Conservation (phyloP, 2,329 filamentous ascomycete species). For the Arachnomyces sp. region DNA sequence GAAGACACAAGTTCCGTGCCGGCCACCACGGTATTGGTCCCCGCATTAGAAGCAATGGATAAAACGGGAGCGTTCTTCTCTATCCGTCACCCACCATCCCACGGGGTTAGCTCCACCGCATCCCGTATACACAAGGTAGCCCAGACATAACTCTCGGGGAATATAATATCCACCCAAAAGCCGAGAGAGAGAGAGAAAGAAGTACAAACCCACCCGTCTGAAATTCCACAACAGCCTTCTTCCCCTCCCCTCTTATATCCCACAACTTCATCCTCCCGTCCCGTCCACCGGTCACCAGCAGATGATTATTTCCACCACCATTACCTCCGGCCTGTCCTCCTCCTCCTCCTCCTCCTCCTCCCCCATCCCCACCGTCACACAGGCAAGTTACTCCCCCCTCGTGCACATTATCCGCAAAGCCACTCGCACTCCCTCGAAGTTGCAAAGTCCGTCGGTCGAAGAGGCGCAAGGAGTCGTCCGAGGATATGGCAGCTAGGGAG, state of each 20-base stretch:
- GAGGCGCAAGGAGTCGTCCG: constrained; percentile 37
- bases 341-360: constrained; percentile 18
- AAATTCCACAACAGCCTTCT: constrained; percentile 25
- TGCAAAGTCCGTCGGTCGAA: constrained; percentile 30
- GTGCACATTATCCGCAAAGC: constrained; percentile 24
- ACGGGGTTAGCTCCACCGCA: constrained; percentile 12
- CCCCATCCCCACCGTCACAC: constrained; percentile 3
- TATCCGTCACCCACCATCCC: too few relatives aligned
- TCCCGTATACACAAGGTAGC: constrained; percentile 5
- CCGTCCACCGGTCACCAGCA: constrained; percentile 30
- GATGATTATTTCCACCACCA: constrained; percentile 11
- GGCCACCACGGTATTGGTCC: constrained; percentile 42
- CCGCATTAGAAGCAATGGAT: constrained; percentile 42
- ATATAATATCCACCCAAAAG: not conserved
- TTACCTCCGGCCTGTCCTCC: constrained; percentile 15
- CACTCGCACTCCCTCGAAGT: constrained; percentile 12
- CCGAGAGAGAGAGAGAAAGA: constrained; percentile 2
- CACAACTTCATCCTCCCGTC: constrained; percentile 35
- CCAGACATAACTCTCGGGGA: not conserved
- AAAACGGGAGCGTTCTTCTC: constrained; percentile 44
- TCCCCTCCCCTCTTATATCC: constrained; percentile 29
- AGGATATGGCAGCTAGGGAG: constrained; percentile 35
- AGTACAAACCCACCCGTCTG: constrained; percentile 24
- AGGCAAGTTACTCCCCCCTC: constrained; percentile 32
- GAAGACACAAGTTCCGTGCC: constrained; percentile 46